Evolutionary conservation across 2,329 filamentous ascomycete genomes (phyloP), one percentile per base, ranked within the genome.

Genomic region (Trichoderma endophyticum): DNA sequence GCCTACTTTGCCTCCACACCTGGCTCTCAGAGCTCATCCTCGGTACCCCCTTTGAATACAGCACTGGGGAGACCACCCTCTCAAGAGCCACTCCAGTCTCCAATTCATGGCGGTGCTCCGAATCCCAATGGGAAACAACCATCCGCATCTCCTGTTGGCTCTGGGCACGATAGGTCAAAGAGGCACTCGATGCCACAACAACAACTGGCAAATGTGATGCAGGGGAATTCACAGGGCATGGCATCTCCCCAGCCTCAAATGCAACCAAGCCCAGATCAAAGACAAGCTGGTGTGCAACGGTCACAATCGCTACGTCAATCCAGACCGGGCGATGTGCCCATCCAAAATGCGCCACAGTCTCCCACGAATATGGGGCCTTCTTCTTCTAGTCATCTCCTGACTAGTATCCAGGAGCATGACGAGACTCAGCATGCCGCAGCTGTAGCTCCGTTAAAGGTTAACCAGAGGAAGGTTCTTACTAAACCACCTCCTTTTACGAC

Each of bases 351-450:
- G 8, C 62, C 64, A 7, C 56, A 71, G 28, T 56, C 61, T 54
- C 72, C 66, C 14, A 67, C 14, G 15, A n/a, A 15, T 18, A 32
- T 62, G 28, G 57, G 39, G 12, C 26, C 59, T 21, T 26, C 72
- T 14, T 15, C 51, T 1, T 64, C 74, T 21, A 68, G 72, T 6
- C 66, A 74, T 30, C 32, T 74, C 7, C 51, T 75, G 26, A 72
- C 62, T 43, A 60, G 72, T 5, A 73, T 75, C 34, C 71, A 76
- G 39, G 75, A 76, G 57, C 67, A 73, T 54, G 74, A 76, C n/a
- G 74, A 74, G 56, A 43, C 60, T 32, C 70, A 73, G 8, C 57
- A 68, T 57, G 64, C 48, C 2, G 36, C 43, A 18, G 43, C 57
- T 4, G 32, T 60, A 1, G n/a, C 56, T 3, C 43, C 56, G 18